Evolutionary conservation across 306 rosid species (phyloP), one percentile per base, ranked within the genome.

Genomic region (Carpinus viminea): DNA sequence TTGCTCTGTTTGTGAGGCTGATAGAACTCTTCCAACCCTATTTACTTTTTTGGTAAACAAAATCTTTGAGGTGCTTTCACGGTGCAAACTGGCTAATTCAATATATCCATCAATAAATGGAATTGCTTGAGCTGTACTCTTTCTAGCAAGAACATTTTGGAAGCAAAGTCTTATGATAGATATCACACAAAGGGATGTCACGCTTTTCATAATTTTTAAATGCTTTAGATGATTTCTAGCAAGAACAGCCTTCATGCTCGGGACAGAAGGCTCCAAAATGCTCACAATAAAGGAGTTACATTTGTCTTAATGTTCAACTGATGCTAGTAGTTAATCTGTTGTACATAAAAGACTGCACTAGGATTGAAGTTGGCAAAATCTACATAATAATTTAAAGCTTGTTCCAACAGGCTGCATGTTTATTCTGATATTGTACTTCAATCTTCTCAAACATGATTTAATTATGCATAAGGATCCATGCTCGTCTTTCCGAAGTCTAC

Each of bases 401-500:
- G 18, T 62, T 62, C 45, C 68, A 62, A 31, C 17, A 62, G 68
- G 68, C 45, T 62, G n/a, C 68, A 4, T 31, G 8, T 13, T 62
- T 62, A 28, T 52, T 26, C 51, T 38, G 12, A 18, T 53, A 12
- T 66, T 18, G 48, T 61, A 55, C 16, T 76, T 79, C 77, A 56
- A 57, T 70, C 76, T 61, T 79, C 56, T 5, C 46, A 66, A 52
- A 70, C 60, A 20, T 54, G 74, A 57, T 48, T 61, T 5, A 69
- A 43, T 55, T 55, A 77, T 36, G 68, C 20, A 64, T 56, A 76
- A 24, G 68, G 77, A 54, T 78, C 88, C 47, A 76, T 52, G 28
- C 76, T 82, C 76, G 72, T 82, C 86, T 93, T 93, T 75, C 80
- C 86, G 46, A 81, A 82, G 24, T 83, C 88, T 12, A 64, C 83